Base-by-base conservation (phyloP, 352 stramenopile species). In the Globisporangium perplexum region DNA sequence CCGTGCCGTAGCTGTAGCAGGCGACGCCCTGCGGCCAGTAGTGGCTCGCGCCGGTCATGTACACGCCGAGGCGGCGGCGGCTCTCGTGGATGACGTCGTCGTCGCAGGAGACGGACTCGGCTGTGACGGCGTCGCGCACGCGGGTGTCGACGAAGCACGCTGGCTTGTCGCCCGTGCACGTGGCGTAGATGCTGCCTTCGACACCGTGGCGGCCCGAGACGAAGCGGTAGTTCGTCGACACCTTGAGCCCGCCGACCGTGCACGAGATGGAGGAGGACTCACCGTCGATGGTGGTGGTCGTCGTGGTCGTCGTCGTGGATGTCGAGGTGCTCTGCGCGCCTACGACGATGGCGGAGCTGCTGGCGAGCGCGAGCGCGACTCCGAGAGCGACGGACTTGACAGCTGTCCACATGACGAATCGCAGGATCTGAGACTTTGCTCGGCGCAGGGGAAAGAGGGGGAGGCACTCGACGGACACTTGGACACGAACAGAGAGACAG, bases 111-210 rank as follows among this genome's bases (percentile, higher is more conserved):
- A 76, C 45, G 30, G 59, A 22, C 26, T 72, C 55, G 7, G 57
- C 58, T 4, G 36, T 47, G 17, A 35, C 45, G 26, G 67, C 55
- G 53, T 76, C 68, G 6, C 68, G 68, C 46, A 76, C 61, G 47
- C 65, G 64, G 23, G 51, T 69, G 61, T 76, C 64, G 14, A 65
- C 31, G 38, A 65, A 76, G 49, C 68, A 76, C 41, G 51, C 46
- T 22, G 68, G 44, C 36, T 63, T 46, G 47, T 59, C 52, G n/a
- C 39, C 24, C 15, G 58, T 45, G 45, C 68, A 76, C 43, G 60
- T 63, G n/a, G 68, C 68, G 68, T 76, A 76, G 58, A 76, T 76
- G 59, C 61, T 71, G 17, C 64, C 64, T 39, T 60, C 47, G 42
- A 76, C 48, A 14, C 62, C 57, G 22, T 70, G 53, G 39, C 38